Percentiles rank a stretch among this genome's conserved stretches.
These are phyloP conservation scores for Pseudocercospora musae DNA, from an alignment of 2,329 filamentous ascomycete genomes.

Conservation along the genomic window DNA sequence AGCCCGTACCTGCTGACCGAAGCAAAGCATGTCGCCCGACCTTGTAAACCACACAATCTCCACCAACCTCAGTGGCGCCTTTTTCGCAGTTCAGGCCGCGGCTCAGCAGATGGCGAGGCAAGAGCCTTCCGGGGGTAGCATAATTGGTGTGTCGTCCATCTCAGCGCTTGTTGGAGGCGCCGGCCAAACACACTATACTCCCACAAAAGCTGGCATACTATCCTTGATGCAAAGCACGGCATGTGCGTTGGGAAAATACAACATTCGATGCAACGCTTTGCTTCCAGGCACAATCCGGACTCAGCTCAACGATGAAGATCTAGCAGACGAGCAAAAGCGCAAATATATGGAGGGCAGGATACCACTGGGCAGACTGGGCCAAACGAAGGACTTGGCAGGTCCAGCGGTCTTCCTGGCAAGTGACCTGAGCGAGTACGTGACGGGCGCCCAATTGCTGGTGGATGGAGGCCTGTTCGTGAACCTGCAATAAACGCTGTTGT, in stretches of 20 bases:
- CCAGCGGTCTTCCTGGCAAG: constrained; percentile 82
- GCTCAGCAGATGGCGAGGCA: constrained; percentile 73
- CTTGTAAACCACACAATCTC: constrained; percentile 69
- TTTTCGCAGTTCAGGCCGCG: constrained; percentile 81
- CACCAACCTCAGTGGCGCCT: constrained; percentile 85
- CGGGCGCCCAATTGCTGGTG: constrained; percentile 77
- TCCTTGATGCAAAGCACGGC: constrained; percentile 81
- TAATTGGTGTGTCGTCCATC: constrained; percentile 73
- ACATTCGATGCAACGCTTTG: constrained; percentile 78
- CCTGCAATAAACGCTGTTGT: constrained; percentile 58
- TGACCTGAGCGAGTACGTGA: constrained; percentile 77
- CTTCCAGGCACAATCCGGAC: constrained; percentile 80
- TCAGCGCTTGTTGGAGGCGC: constrained; percentile 75
- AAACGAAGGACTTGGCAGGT: constrained; percentile 71
- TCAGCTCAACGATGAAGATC: constrained; percentile 78
- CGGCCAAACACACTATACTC: constrained; percentile 79
- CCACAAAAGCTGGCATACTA: constrained; percentile 79
- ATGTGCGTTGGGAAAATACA: constrained; percentile 70
- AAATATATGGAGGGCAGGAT: constrained; percentile 78
- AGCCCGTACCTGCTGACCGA: constrained; percentile 1
- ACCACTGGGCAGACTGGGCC: constrained; percentile 71
- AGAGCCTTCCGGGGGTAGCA: constrained; percentile 66
- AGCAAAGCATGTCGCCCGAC: constrained; percentile 59
- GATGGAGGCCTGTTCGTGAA: constrained; percentile 91
- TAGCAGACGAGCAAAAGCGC: constrained; percentile 69